Conservation (phyloP, 352 stramenopile genomes). For the Pythium rhizo-oryzae region DNA sequence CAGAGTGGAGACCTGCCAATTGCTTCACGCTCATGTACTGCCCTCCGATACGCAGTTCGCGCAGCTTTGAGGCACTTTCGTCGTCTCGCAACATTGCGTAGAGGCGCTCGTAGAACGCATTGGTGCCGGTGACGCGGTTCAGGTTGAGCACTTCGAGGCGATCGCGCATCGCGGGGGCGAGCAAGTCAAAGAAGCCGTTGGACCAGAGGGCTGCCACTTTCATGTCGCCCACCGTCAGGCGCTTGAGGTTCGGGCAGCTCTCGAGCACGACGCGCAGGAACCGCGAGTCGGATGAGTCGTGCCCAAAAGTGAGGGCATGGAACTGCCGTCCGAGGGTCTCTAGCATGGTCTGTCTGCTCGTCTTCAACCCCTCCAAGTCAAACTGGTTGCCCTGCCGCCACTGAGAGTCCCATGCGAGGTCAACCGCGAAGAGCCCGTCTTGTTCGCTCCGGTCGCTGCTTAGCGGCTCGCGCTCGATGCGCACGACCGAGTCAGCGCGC, state of each 20-base stretch:
- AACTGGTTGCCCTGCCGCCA: background rate
- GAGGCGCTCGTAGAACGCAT: background rate
- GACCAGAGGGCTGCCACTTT: background rate
- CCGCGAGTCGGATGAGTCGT: background rate
- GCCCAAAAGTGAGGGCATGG: background rate
- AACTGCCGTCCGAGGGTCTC: slow-evolving; percentile 4
- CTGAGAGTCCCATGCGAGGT: background rate
- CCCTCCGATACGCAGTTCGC: background rate
- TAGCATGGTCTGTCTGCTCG: slow-evolving; percentile 1
- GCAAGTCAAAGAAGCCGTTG: background rate
- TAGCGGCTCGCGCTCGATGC: slow-evolving; percentile 14
- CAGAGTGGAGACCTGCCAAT: background rate
- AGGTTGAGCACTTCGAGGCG: slow-evolving; percentile 4
- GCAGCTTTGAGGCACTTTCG: background rate
- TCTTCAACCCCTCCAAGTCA: background rate
- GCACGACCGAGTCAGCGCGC: background rate
- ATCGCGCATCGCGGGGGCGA: background rate
- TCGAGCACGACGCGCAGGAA: background rate
- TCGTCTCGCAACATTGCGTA: background rate
- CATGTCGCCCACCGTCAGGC: background rate
- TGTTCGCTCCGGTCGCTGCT: slow-evolving; percentile 1
- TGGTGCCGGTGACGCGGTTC: background rate
- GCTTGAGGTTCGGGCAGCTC: slow-evolving; percentile 4
- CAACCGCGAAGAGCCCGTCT: slow-evolving; percentile 1
- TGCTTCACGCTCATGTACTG: background rate